Evolutionary conservation across 2,329 filamentous ascomycete genomes (phyloP), one percentile per base, ranked within the genome.

Genomic region (Talaromyces sp.): DNA sequence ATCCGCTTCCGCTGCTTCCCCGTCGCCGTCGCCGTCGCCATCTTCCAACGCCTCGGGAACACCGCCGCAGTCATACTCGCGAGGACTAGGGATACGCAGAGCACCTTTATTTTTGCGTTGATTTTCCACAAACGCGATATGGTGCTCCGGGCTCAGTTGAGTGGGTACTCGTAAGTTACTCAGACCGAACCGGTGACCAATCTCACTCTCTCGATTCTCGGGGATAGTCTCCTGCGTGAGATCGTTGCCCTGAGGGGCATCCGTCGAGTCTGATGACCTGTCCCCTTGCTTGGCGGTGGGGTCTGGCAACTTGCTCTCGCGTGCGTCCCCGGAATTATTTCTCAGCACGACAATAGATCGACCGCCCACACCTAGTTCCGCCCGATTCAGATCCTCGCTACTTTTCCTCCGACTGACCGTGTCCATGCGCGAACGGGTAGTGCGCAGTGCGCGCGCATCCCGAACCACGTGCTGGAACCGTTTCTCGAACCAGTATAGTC

Each of bases 401-500:
- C 42, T 76, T 77, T 45, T 67, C 74, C 35, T 76, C 66, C 46
- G 71, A 83, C 62, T n/a, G n/a, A 75, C 75, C 43, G 75, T 81
- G 49, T 76, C 76, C 74, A 68, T 87, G 75, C 75, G 84, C 74
- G 67, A 89, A 76, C 77, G 86, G 77, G 73, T 88, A 49, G 82
- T 80, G 49, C 92, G 84, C 48, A 86, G 78, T 39, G 76, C 79
- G 49, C 85, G 84, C 1, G 89, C 86, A 63, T 96, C 89, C 30
- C 81, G 81, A 13, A 89, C 91, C 59, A 96, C 83, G 64, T 89
- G 82, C 68, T 96, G 89, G 69, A 99, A 97, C 7, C 92, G 85
- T 73, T 95, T 96, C 74, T 99, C 92, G 69, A 99, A 99, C 93
- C 93, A 99, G 74, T 96, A 97, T 1, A 99, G 79, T 22, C 94